These are phyloP conservation scores for Lenzites betulinus DNA, from an alignment of 768 basidiomycete species.

Conservation along the genomic window DNA sequence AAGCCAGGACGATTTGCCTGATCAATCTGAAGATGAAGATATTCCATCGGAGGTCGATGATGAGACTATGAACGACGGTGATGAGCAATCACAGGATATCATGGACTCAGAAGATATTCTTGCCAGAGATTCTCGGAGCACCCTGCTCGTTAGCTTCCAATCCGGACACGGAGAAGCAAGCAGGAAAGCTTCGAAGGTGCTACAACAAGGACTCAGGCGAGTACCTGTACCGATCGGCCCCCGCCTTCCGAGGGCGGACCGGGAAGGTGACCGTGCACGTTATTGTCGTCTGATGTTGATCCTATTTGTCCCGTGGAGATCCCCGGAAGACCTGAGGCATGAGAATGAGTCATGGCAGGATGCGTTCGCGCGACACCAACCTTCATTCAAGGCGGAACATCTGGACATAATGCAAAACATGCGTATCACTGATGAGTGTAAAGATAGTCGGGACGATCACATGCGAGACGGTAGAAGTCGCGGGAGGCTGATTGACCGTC, in stretches of 20 bases:
- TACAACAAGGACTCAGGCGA: not conserved
- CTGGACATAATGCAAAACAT: constrained; percentile 39
- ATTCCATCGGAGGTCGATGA: not conserved
- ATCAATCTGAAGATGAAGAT: not conserved
- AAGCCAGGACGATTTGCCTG: too few relatives aligned
- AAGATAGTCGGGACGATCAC: too few relatives aligned
- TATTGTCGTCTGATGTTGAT: not conserved
- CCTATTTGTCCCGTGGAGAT: not conserved
- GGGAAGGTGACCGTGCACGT: not conserved
- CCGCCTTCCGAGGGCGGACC: not conserved
- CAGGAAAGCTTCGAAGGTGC: not conserved
- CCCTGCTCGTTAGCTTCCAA: not conserved
- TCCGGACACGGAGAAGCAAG: not conserved
- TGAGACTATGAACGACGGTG: too few relatives aligned
- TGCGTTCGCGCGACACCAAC: not conserved
- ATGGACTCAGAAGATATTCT: not conserved
- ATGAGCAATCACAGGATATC: too few relatives aligned
- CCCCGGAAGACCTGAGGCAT: not conserved
- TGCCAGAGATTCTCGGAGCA: not conserved
- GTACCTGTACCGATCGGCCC: not conserved
- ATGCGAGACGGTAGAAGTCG: too few relatives aligned
- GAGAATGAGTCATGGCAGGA: not conserved
- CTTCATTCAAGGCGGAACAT: not conserved
- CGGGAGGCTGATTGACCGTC: too few relatives aligned
- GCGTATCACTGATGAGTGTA: constrained; percentile 44